Base-by-base conservation (phyloP, 495 filamentous ascomycete species). In the Penicillium parvum region DNA sequence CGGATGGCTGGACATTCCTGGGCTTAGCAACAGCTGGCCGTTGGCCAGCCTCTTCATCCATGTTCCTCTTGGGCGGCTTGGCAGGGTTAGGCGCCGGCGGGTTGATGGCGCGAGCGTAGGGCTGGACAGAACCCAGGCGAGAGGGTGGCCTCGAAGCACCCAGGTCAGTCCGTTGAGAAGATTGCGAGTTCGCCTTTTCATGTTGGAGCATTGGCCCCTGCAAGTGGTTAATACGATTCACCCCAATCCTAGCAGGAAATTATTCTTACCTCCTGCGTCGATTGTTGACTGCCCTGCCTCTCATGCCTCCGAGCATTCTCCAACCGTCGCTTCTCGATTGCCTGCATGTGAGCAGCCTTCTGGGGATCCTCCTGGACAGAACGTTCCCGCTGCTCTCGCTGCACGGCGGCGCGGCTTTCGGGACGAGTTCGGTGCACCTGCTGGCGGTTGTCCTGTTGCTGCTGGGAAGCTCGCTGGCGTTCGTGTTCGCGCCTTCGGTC, bases 401-500 rank as follows among this genome's bases (percentile, higher is more conserved):
- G 69, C 36, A 65, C 63, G 45, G 76, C 73, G 32, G 69, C 65
- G 34, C 72, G 70, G 26, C 70, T 67, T 10, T 39, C 37, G 14
- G 27, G 26, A 41, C 38, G 38, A 23, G 21, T 75, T 67, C n/a
- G n/a, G n/a, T n/a, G n/a, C n/a, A n/a, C n/a, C 47, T 74, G 72
- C 7, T 65, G 71, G 37, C 69, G 68, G 28, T 75, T 69, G 46
- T 75, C 70, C 43, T 77, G 66, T 42, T 71, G 69, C 48, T 73
- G 66, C 45, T 71, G 70, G 21, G 74, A 76, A 36, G 81, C 78
- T 40, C 83, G 76, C 63, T 85, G 89, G 37, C 85, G 83, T 51
- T 92, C 88, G 17, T 83, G 60, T 50, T 91, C 86, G 1, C 77
- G 77, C 60, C 86, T 86, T 21, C 82, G 82, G 18, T 94, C 86